Percentiles rank a stretch among this genome's conserved stretches.
Conservation (phyloP, 345 rosid genomes). For the Acer campestre region DNA sequence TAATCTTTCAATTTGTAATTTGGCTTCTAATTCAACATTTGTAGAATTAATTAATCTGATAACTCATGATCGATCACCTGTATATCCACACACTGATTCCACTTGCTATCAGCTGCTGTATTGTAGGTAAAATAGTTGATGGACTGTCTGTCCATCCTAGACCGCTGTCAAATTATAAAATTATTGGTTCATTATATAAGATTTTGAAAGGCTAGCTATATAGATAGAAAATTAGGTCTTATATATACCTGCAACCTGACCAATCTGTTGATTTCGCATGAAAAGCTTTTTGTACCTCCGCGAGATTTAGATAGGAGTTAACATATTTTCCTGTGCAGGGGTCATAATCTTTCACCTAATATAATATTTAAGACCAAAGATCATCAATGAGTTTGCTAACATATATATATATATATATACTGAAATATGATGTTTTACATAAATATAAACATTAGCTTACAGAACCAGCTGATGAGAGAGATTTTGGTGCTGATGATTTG, state of each 20-base stretch:
- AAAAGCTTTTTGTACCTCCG: slow-evolving; percentile 46
- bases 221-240: slow-evolving; percentile 8
- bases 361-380: background rate
- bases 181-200: background rate
- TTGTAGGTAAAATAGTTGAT: slow-evolving; percentile 38
- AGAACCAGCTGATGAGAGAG: slow-evolving; percentile 9
- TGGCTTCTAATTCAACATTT: no score
- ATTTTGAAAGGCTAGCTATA: background rate
- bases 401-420: no score
- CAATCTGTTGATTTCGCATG: slow-evolving; percentile 44
- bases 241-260: slow-evolving; percentile 38
- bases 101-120: slow-evolving; percentile 34
- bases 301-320: slow-evolving; percentile 37
- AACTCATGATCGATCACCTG: slow-evolving; percentile 29
- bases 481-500: slow-evolving; percentile 13
- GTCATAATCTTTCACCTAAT: slow-evolving; percentile 39
- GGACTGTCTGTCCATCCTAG: slow-evolving; percentile 33
- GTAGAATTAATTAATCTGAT: background rate
- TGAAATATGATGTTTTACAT: background rate
- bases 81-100: slow-evolving; percentile 47
- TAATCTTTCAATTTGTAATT: no score
- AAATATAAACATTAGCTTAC: slow-evolving; percentile 23
- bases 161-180: no score
- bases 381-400: background rate
- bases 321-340: slow-evolving; percentile 46